Evolutionary conservation across 1,284 basidiomycete genomes (phyloP).

Genomic region (Sanguinoderma infundibulare): DNA sequence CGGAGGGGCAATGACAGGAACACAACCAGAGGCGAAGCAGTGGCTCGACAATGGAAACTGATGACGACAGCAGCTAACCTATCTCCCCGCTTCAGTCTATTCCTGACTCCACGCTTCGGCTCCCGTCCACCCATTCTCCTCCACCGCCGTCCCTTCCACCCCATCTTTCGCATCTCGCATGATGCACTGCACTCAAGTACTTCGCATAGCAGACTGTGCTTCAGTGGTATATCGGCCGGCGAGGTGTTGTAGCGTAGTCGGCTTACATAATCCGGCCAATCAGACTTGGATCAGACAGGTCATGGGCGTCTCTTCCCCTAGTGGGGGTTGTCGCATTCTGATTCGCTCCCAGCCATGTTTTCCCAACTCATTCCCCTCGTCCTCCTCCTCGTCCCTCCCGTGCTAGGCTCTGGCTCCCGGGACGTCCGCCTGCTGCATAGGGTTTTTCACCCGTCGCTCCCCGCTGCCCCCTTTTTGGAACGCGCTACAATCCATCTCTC

Average conservation of each 20-base stretch:
- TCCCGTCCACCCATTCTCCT: slow-evolving; percentile 6
- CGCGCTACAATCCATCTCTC: slow-evolving; percentile 40
- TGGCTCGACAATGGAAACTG: background rate
- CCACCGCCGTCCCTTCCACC: background rate
- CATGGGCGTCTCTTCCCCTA: too few relatives aligned
- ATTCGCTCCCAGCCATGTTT: slow-evolving; percentile 28
- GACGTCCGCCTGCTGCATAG: slow-evolving; percentile 43
- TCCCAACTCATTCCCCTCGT: slow-evolving; percentile 25
- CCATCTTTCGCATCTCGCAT: too few relatives aligned
- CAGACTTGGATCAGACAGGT: too few relatives aligned
- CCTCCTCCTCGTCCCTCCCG: slow-evolving; percentile 23
- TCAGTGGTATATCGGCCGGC: too few relatives aligned
- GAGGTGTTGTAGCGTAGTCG: too few relatives aligned
- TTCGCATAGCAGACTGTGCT: too few relatives aligned
- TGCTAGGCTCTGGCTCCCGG: slow-evolving; percentile 18
- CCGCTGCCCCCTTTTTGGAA: slow-evolving; percentile 37
- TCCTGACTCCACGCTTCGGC: slow-evolving; percentile 1
- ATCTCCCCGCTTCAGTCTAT: slow-evolving; percentile 1
- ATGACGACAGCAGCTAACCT: slow-evolving; percentile 14
- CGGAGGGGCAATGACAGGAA: slow-evolving; percentile 4
- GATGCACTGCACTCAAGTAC: too few relatives aligned
- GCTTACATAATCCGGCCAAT: too few relatives aligned
- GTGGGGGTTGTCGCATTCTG: slow-evolving; percentile 12
- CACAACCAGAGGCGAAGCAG: slow-evolving; percentile 9
- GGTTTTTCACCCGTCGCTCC: slow-evolving; percentile 43